Percentiles rank a stretch among this genome's conserved stretches.
phyloP scores from a whole-genome alignment of 495 filamentous ascomycete genomes.

The Penicillium waksmanii region DNA sequence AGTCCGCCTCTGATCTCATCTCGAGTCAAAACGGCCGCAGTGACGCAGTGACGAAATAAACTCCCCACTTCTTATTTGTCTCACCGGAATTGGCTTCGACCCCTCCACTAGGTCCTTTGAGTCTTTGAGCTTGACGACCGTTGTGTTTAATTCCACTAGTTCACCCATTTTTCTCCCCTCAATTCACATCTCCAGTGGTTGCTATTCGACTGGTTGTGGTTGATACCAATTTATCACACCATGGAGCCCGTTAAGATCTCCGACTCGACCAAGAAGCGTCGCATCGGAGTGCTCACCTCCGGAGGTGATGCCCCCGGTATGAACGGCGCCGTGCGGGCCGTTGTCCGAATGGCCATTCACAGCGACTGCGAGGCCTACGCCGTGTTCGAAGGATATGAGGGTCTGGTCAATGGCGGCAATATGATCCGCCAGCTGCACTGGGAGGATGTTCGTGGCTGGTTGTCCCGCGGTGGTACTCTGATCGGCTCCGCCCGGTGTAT shows the following conservation, averaged over 20 bases:
- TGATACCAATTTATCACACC: constrained; percentile 20
- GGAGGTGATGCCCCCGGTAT: constrained; percentile 98
- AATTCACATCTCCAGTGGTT: constrained; percentile 13
- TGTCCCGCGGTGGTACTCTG: constrained; percentile 92
- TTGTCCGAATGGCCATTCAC: constrained; percentile 89
- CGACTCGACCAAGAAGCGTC: constrained; percentile 62
- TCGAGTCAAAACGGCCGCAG: constrained; percentile 13
- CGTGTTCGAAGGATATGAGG: constrained; percentile 95
- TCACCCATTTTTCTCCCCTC: constrained; percentile 15
- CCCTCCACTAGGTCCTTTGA: constrained; percentile 30
- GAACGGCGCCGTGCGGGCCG: constrained; percentile 92
- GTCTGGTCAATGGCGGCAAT: constrained; percentile 84
- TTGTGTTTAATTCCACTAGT: not conserved
- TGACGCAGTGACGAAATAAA: constrained; percentile 45
- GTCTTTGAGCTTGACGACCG: constrained; percentile 12
- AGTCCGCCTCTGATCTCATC: constrained; percentile 10
- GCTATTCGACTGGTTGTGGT: constrained; percentile 22
- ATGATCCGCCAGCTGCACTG: constrained; percentile 87
- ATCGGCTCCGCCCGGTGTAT: constrained; percentile 94
- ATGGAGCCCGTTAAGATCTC: constrained; percentile 43
- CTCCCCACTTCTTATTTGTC: constrained; percentile 48
- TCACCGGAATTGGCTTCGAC: constrained; percentile 46
- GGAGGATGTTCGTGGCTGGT: constrained; percentile 94
- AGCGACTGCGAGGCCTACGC: constrained; percentile 85
- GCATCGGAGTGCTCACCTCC: constrained; percentile 93